phyloP scores from a whole-genome alignment of 148 eudicot species.

The Suaeda aralocaspica region DNA sequence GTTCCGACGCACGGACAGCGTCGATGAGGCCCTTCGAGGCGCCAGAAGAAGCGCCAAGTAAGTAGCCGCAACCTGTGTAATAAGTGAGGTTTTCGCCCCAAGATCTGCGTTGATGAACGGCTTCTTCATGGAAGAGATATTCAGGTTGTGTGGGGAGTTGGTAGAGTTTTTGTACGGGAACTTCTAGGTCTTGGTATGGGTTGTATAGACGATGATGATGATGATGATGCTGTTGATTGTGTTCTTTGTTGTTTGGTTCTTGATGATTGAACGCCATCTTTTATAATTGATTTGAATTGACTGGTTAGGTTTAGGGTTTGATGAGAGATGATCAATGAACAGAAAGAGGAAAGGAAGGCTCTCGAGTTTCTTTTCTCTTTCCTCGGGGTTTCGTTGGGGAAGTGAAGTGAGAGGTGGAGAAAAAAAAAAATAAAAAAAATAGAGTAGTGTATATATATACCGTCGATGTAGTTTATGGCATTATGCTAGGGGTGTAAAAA shows the following conservation, averaged over 20 bases:
- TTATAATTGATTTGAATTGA: not conserved
- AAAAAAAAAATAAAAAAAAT: too few species aligned
- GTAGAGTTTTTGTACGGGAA: slow-evolving; percentile 57
- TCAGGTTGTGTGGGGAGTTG: slow-evolving; percentile 81
- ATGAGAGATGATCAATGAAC: not conserved
- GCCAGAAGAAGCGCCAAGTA: slow-evolving; percentile 59
- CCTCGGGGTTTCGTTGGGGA: too few species aligned
- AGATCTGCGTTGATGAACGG: slow-evolving; percentile 66
- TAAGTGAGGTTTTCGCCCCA: slow-evolving; percentile 88
- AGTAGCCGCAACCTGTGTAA: slow-evolving; percentile 78
- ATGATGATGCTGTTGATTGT: too few species aligned
- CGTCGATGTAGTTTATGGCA: too few species aligned
- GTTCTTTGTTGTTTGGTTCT: not conserved
- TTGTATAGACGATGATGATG: slow-evolving; percentile 56
- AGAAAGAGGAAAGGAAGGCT: too few species aligned
- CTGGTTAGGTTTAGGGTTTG: slow-evolving; percentile 18
- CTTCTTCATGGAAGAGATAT: slow-evolving; percentile 74
- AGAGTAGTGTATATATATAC: too few species aligned
- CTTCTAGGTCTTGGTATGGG: slow-evolving; percentile 69
- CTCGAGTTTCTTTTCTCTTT: too few species aligned
- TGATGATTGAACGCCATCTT: slow-evolving; percentile 20
- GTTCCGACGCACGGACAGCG: slow-evolving; percentile 49
- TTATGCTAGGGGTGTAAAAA: too few species aligned
- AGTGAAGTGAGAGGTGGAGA: too few species aligned
- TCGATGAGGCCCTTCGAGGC: slow-evolving; percentile 50